Evolutionary conservation across 768 basidiomycete species (phyloP).

Genomic region (Asterophora lycoperdoides): DNA sequence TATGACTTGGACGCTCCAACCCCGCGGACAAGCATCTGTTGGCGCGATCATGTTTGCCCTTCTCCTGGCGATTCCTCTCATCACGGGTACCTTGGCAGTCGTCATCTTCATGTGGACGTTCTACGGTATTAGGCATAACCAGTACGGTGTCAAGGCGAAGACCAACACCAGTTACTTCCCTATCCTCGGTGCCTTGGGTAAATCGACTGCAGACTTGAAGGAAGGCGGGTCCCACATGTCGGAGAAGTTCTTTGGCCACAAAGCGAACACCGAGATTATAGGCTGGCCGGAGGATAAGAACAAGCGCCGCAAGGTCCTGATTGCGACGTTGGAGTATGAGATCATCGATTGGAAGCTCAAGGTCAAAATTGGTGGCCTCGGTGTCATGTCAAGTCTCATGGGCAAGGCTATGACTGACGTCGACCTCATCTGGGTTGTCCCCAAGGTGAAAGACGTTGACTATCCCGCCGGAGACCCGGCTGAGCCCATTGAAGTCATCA

Average conservation of each 20-base stretch:
- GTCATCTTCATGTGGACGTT: slow-evolving; percentile 92
- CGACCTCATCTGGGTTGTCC: slow-evolving; percentile 89
- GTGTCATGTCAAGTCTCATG: slow-evolving; percentile 98
- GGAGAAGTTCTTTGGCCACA: slow-evolving; percentile 72
- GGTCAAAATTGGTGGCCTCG: slow-evolving; percentile 96
- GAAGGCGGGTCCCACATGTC: slow-evolving; percentile 51
- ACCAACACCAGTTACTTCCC: slow-evolving; percentile 80
- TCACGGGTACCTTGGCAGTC: slow-evolving; percentile 82
- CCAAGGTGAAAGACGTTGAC: slow-evolving; percentile 92
- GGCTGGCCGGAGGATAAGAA: slow-evolving; percentile 96
- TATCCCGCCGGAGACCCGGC: slow-evolving; percentile 90
- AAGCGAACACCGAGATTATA: slow-evolving; percentile 66
- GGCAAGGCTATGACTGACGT: slow-evolving; percentile 98
- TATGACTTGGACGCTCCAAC: slow-evolving; percentile 73
- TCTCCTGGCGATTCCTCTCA: slow-evolving; percentile 72
- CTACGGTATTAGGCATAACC: slow-evolving; percentile 94
- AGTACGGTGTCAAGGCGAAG: slow-evolving; percentile 79
- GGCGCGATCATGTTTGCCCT: slow-evolving; percentile 88
- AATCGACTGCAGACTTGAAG: slow-evolving; percentile 69
- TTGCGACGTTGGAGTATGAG: slow-evolving; percentile 92
- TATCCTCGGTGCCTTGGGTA: slow-evolving; percentile 66
- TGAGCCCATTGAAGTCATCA: slow-evolving; percentile 93
- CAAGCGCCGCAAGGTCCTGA: slow-evolving; percentile 88
- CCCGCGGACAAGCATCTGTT: slow-evolving; percentile 76
- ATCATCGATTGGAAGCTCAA: slow-evolving; percentile 97